These are phyloP conservation scores for Elsinoe australis DNA, from an alignment of 2,329 filamentous ascomycete species.

Conservation along the genomic window DNA sequence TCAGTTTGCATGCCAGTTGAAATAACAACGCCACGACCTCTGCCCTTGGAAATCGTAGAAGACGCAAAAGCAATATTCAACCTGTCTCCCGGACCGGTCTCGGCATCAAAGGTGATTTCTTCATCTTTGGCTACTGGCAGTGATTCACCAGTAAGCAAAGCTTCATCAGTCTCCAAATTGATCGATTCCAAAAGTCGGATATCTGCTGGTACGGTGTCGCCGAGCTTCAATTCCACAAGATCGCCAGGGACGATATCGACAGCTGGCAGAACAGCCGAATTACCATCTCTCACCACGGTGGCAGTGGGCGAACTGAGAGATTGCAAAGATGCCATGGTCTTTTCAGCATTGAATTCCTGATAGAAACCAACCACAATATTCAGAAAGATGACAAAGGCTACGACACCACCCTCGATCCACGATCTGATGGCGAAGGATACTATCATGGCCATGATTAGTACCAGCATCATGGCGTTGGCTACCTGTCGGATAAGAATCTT, in stretches of 20 bases:
- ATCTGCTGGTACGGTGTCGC: conserved; percentile 45
- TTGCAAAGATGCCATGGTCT: conserved; percentile 44
- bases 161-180: conserved; percentile 64
- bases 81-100: conserved; percentile 53
- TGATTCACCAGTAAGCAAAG: conserved; percentile 63
- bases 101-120: conserved; percentile 26
- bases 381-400: conserved; percentile 39
- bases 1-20: conserved; percentile 57
- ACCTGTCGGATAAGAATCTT: conserved; percentile 67
- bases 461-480: conserved; percentile 70
- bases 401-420: conserved; percentile 43
- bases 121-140: conserved; percentile 36
- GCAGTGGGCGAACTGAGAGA: conserved; percentile 42
- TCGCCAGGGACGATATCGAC: conserved; percentile 42
- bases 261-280: conserved; percentile 35
- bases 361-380: conserved; percentile 42
- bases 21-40: conserved; percentile 52
- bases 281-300: conserved; percentile 40
- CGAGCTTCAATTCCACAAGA: conserved; percentile 40
- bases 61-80: conserved; percentile 58
- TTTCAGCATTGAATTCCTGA: conserved; percentile 42
- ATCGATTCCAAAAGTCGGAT: conserved; percentile 37
- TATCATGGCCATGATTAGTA: conserved; percentile 45
- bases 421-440: conserved; percentile 42
- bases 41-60: conserved; percentile 56